A percentile compares a stretch with the other conserved stretches of the same genome.
Conservation (phyloP, 164 flowering plant genomes). For the Warburgia ugandensis region DNA sequence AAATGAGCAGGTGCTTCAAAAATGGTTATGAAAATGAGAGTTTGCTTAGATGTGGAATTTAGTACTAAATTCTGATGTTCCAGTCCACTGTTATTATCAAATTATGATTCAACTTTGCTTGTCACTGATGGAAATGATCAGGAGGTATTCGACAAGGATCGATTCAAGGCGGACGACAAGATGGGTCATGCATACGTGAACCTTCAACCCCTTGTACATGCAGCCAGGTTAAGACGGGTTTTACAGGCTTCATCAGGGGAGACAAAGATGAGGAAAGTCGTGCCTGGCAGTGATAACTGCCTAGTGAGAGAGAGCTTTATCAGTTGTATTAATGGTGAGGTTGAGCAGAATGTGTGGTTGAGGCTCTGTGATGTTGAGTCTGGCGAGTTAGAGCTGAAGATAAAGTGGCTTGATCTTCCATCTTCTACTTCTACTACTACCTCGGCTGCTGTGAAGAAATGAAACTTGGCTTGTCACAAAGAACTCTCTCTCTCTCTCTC, state of each 20-base stretch:
- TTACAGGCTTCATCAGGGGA: slow-evolving; percentile 45
- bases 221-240: slow-evolving; percentile 53
- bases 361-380: slow-evolving; percentile 69
- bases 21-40: too few species aligned
- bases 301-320: slow-evolving; percentile 58
- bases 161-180: slow-evolving; percentile 84
- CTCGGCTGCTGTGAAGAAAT: too few species aligned
- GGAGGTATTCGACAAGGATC: slow-evolving; percentile 89
- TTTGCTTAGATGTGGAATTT: too few species aligned
- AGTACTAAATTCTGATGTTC: too few species aligned
- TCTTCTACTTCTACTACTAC: neutral
- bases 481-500: too few species aligned
- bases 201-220: slow-evolving; percentile 58
- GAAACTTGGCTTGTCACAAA: too few species aligned
- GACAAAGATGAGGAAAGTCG: slow-evolving; percentile 50
- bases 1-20: too few species aligned
- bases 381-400: slow-evolving; percentile 64
- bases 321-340: slow-evolving; percentile 48
- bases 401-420: slow-evolving; percentile 41
- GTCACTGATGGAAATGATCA: too few species aligned
- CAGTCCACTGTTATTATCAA: too few species aligned
- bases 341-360: slow-evolving; percentile 68
- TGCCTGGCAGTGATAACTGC: slow-evolving; percentile 62
- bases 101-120: too few species aligned
- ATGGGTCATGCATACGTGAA: slow-evolving; percentile 70